Base-by-base conservation (phyloP, 2,329 filamentous ascomycete genomes). In the Ciborinia camelliae region DNA sequence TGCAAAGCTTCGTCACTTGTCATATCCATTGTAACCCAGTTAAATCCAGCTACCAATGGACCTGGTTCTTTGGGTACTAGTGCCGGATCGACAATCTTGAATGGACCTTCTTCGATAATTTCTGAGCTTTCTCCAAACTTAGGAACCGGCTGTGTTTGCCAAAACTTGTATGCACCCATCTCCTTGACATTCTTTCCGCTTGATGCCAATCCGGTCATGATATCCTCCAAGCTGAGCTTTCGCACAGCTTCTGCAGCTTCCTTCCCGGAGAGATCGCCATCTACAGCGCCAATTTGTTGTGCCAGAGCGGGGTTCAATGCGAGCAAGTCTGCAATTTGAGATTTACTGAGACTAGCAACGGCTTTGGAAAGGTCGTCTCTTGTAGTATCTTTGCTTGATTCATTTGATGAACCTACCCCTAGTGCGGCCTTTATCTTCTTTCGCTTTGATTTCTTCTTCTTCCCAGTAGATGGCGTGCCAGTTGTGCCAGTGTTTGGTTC, bases 131-230 rank as follows among this genome's bases (percentile, higher is more conserved):
- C 81, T 72, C 84, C 88, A 74, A 98, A 97, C 74, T 88, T 89
- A 59, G 91, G 90, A 66, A 99, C 95, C 0, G 95, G 95, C 77
- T 99, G 95, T 54, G 95, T 99, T 77, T 92, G 88, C 95, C 95
- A 99, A 81, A 99, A 99, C 79, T 96, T 97, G 83, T 98, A 97
- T 65, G 89, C 91, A 8, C 89, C 92, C 92, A 97, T 97, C 75
- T 97, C 93, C 81, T 97, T 97, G 72, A 87, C 88, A 74, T 96
- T 96, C 82, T 95, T 96, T 64, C 90, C 90, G 67, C 86, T 87
- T 9, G 91, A 82, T 20, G 92, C 89, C 73, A 91, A 77, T 0
- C 89, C 89, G 1, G 89, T 90, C 83, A 91, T 85, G 74, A 91
- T 85, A 68, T 91, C 88, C 74, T 87, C 84, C 63, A 91, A 79